Evolutionary conservation across 2,329 filamentous ascomycete genomes (phyloP).

Genomic region (Colletotrichum somersetense): DNA sequence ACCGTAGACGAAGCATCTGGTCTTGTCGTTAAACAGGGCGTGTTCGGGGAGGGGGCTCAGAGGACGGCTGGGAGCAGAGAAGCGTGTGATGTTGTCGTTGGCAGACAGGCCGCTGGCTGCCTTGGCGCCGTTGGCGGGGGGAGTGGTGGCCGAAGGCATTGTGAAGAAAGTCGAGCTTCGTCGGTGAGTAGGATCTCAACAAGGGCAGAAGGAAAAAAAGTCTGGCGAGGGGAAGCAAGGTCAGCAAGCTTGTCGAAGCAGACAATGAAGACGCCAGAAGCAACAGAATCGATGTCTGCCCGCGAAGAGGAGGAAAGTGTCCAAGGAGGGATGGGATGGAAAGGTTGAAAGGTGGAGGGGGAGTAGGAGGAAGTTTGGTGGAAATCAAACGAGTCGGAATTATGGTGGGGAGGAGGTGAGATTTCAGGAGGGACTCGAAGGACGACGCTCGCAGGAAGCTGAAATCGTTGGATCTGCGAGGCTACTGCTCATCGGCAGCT

Average conservation of each 20-base stretch:
- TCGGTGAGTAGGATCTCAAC: slow-evolving; percentile 38
- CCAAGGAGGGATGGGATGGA: slow-evolving; percentile 30
- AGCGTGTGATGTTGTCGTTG: slow-evolving; percentile 99
- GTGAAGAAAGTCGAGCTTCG: slow-evolving; percentile 48
- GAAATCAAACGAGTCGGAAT: slow-evolving; percentile 40
- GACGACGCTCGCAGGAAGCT: slow-evolving; percentile 43
- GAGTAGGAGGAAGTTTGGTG: slow-evolving; percentile 37
- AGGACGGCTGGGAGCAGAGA: slow-evolving; percentile 91
- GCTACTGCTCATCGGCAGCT: slow-evolving; percentile 42
- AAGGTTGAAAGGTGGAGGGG: slow-evolving; percentile 33
- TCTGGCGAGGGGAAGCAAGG: slow-evolving; percentile 42
- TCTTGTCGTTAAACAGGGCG: slow-evolving; percentile 99
- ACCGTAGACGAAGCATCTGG: slow-evolving; percentile 99
- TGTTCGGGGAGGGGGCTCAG: slow-evolving; percentile 89
- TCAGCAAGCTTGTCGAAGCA: slow-evolving; percentile 42
- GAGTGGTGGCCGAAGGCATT: slow-evolving; percentile 63
- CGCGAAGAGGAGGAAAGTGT: slow-evolving; percentile 23
- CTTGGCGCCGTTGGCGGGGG: slow-evolving; percentile 60
- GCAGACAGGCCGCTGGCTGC: slow-evolving; percentile 71
- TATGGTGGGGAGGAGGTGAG: slow-evolving; percentile 42
- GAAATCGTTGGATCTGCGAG: slow-evolving; percentile 44
- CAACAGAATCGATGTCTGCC: slow-evolving; percentile 36
- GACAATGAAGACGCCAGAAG: slow-evolving; percentile 38
- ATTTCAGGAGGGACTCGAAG: slow-evolving; percentile 42
- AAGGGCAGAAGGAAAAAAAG: slow-evolving; percentile 41